A percentile compares a stretch with the other conserved stretches of the same genome.
phyloP scores from a whole-genome alignment of 495 filamentous ascomycete genomes.

The Parathielavia hyrcaniae region DNA sequence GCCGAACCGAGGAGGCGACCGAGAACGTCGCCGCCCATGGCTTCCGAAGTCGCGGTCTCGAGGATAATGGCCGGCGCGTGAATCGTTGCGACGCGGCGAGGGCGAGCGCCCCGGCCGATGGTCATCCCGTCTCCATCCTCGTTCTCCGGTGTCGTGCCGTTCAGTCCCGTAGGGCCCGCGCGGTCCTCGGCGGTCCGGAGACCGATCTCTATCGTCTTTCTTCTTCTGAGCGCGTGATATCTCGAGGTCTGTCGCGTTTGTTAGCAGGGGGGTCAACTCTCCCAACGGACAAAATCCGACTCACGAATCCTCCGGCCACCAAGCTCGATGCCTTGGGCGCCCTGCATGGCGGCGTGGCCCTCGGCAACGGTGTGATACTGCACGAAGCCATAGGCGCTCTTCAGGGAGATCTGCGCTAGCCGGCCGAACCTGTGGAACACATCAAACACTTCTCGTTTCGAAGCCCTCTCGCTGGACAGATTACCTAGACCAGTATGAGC shows the following conservation, averaged over 20 bases:
- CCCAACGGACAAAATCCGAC: conserved; percentile 33
- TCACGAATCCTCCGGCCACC: conserved; percentile 87
- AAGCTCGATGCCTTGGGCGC: conserved; percentile 70
- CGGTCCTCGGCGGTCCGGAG: conserved; percentile 28
- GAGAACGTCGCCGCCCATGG: conserved; percentile 51
- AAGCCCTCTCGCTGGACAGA: conserved; percentile 83
- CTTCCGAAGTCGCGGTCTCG: conserved; percentile 36
- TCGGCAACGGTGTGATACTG: conserved; percentile 76
- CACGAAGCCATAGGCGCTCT: conserved; percentile 94
- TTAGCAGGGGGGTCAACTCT: conserved; percentile 8
- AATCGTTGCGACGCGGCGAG: conserved; percentile 44
- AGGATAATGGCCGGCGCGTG: conserved; percentile 32
- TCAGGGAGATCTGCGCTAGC: conserved; percentile 91
- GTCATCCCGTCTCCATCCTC: conserved; percentile 52
- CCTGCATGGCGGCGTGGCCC: conserved; percentile 64
- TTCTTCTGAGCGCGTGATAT: conserved; percentile 78
- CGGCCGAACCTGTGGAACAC: conserved; percentile 80
- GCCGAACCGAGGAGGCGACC: conserved; percentile 39
- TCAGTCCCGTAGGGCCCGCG: conserved; percentile 26
- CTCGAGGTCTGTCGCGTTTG: conserved; percentile 68
- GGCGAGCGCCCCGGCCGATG: conserved; percentile 54
- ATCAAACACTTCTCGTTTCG: conserved; percentile 88
- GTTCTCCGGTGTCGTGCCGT: conserved; percentile 32
- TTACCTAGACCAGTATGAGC: conserved; percentile 58
- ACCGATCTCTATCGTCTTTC: conserved; percentile 49